A percentile compares a stretch with the other conserved stretches of the same genome.
These are phyloP conservation scores for Thelonectria discophora DNA, from an alignment of 2,329 filamentous ascomycete species.

Conservation along the genomic window DNA sequence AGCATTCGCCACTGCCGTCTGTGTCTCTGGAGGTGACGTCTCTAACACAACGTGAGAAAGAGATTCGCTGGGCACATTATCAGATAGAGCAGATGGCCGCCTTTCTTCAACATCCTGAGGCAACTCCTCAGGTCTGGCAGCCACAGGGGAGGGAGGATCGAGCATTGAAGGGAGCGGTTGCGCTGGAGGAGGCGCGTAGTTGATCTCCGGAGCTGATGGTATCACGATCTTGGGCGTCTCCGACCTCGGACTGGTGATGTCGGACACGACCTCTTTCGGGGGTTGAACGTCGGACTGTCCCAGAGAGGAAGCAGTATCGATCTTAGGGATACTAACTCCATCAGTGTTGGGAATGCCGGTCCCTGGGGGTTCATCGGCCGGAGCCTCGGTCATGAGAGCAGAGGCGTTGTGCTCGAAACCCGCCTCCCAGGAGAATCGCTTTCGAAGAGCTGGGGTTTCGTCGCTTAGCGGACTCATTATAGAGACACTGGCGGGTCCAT, in stretches of 20 bases:
- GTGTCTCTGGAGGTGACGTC: slow-evolving; percentile 50
- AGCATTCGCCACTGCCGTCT: slow-evolving; percentile 44
- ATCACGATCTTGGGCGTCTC: slow-evolving; percentile 35
- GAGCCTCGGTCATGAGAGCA: slow-evolving; percentile 25
- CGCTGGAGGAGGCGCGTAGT: slow-evolving; percentile 32
- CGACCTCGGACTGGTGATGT: slow-evolving; percentile 15
- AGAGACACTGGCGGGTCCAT: slow-evolving; percentile 10
- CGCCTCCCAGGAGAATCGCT: slow-evolving; percentile 52
- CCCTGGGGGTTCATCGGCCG: slow-evolving; percentile 16
- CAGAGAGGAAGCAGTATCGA: slow-evolving; percentile 25
- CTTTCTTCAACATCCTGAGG: slow-evolving; percentile 37
- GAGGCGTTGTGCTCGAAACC: slow-evolving; percentile 35
- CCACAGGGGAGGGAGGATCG: slow-evolving; percentile 57
- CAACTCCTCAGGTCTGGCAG: slow-evolving; percentile 47
- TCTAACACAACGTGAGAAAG: slow-evolving; percentile 48
- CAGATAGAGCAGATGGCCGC: slow-evolving; percentile 54
- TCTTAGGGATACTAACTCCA: slow-evolving; percentile 15
- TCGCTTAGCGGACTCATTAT: slow-evolving; percentile 10
- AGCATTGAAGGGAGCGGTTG: slow-evolving; percentile 37
- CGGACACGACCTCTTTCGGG: slow-evolving; percentile 24
- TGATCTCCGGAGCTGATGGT: slow-evolving; percentile 38
- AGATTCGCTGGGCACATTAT: slow-evolving; percentile 52
- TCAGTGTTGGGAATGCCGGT: slow-evolving; percentile 17
- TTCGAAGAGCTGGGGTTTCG: slow-evolving; percentile 30
- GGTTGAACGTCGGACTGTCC: slow-evolving; percentile 26